Percentiles rank a stretch among this genome's conserved stretches.
Evolutionary conservation across 768 basidiomycete genomes (phyloP).

Genomic region (Xanthoconium stramineum): DNA sequence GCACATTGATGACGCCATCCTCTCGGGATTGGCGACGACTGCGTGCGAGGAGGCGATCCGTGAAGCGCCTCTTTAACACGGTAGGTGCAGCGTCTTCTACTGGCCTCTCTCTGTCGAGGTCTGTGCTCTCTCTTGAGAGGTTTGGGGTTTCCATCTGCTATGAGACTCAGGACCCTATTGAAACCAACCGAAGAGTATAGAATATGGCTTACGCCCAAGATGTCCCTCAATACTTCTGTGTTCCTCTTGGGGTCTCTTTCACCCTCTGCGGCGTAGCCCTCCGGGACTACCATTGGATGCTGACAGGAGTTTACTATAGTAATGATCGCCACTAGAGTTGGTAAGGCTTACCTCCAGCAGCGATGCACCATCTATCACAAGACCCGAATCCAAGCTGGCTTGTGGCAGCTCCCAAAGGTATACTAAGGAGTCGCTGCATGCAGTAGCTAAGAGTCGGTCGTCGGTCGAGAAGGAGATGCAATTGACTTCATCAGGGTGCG

Average conservation of each 20-base stretch:
- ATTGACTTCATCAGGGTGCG: conserved; percentile 26
- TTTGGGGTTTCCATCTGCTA: conserved; percentile 9
- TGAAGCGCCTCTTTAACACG: conserved; percentile 1
- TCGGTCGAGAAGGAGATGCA: conserved; percentile 31
- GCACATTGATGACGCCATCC: conserved; percentile 3
- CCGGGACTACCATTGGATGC: conserved; percentile 5
- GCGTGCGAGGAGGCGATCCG: conserved; percentile 4
- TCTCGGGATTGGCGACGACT: not conserved
- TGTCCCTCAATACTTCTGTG: conserved; percentile 7
- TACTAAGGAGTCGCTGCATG: conserved; percentile 28
- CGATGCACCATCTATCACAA: conserved; percentile 26
- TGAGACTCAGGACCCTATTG: conserved; percentile 2
- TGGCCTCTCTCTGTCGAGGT: conserved; percentile 2
- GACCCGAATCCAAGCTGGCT: conserved; percentile 28
- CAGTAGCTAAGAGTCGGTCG: conserved; percentile 30
- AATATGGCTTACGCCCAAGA: conserved; percentile 17
- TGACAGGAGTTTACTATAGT: conserved; percentile 9
- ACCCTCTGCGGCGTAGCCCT: conserved; percentile 1
- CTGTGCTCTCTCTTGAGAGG: conserved; percentile 3
- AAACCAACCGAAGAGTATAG: not conserved
- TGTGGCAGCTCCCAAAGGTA: conserved; percentile 32
- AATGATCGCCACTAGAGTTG: not conserved
- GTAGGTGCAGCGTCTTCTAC: conserved; percentile 7
- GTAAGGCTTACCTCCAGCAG: conserved; percentile 24
- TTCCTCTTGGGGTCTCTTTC: not conserved